Percentiles rank a stretch among this genome's conserved stretches.
phyloP scores from a whole-genome alignment of 768 basidiomycete species.

The Lactarius sp. region DNA sequence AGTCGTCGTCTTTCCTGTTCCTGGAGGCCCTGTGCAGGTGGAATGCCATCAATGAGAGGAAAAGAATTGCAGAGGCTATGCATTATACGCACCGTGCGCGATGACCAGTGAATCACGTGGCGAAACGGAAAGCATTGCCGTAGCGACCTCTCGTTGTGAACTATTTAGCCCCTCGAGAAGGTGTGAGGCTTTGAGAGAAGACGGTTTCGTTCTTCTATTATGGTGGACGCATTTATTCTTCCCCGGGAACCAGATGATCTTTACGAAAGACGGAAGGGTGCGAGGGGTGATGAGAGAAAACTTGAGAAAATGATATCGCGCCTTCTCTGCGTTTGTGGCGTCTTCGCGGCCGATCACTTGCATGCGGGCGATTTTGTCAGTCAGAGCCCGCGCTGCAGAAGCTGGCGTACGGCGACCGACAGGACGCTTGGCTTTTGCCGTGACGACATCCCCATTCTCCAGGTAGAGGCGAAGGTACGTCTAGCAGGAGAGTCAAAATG shows the following conservation, averaged over 20 bases:
- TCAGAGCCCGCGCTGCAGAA: background rate
- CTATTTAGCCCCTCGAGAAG: background rate
- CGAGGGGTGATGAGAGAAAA: background rate
- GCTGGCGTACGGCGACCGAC: slow-evolving; percentile 4
- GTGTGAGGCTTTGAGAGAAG: background rate
- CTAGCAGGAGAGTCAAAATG: background rate
- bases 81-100: slow-evolving; percentile 4
- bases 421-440: background rate
- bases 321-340: slow-evolving; percentile 5
- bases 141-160: slow-evolving; percentile 9
- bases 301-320: slow-evolving; percentile 6
- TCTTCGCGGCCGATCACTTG: slow-evolving; percentile 19
- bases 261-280: background rate
- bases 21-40: slow-evolving; percentile 15
- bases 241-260: slow-evolving; percentile 11
- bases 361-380: background rate
- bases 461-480: background rate
- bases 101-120: slow-evolving; percentile 13
- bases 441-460: background rate
- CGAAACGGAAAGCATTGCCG: slow-evolving; percentile 8
- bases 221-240: background rate
- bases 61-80: background rate
- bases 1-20: slow-evolving; percentile 24
- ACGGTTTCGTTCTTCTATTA: background rate
- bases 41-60: background rate